Conservation (phyloP, 495 filamentous ascomycete species). For the Lophium mytilinum region DNA sequence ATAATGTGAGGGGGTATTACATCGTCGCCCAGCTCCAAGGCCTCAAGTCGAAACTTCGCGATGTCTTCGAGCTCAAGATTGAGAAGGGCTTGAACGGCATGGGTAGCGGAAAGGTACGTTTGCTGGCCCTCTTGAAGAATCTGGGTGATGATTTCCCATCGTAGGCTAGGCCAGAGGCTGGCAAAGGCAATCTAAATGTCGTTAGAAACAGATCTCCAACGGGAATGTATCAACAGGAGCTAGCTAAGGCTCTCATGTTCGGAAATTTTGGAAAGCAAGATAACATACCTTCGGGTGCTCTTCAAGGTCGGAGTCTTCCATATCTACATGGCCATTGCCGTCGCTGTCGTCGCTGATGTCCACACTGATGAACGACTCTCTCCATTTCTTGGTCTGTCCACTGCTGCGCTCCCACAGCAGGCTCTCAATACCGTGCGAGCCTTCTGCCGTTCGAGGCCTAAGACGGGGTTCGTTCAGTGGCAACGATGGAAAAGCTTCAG, state of each 20-base stretch:
- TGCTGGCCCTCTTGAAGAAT: background rate
- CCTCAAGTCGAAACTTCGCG: background rate
- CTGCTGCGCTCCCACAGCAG: background rate
- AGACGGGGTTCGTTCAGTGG: background rate
- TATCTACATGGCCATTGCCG: background rate
- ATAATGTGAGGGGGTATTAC: background rate
- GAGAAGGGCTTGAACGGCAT: background rate
- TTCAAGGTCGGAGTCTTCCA: background rate
- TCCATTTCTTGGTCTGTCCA: background rate
- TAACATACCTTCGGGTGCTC: background rate
- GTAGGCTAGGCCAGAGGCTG: background rate
- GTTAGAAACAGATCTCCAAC: background rate
- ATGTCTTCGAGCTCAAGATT: background rate
- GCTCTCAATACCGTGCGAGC: background rate
- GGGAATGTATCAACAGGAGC: background rate
- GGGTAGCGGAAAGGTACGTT: background rate
- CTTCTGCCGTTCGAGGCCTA: background rate
- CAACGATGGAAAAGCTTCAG: background rate
- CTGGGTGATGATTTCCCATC: background rate
- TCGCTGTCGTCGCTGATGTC: background rate
- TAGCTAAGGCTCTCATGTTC: too few relatives aligned
- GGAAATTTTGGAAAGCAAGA: background rate
- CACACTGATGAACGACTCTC: background rate
- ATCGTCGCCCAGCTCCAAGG: background rate
- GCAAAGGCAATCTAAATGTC: background rate